Evolutionary conservation across 306 rosid species (phyloP).

Genomic region (Acacia acuminata): DNA sequence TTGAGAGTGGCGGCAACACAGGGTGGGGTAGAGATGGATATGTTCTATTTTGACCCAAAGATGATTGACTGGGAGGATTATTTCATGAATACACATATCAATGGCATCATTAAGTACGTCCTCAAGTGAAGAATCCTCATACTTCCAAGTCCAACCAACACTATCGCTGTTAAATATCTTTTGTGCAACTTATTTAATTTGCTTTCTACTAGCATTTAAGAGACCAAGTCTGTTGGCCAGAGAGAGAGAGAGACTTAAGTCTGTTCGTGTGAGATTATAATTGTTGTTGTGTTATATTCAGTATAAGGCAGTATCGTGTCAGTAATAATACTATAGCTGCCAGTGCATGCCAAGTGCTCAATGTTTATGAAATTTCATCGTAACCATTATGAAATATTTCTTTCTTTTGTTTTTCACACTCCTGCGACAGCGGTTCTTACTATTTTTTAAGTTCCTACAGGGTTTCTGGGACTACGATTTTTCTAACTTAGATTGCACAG

Average conservation of each 20-base stretch:
- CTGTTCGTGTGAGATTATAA: background rate
- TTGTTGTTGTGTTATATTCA: background rate
- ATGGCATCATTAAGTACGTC: constrained; percentile 63
- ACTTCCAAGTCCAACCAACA: background rate
- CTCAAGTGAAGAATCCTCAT: constrained; percentile 37
- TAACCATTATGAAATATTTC: background rate
- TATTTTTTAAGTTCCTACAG: background rate
- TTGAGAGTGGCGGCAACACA: constrained; percentile 44
- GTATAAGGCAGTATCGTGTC: background rate
- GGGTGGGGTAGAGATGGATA: constrained; percentile 47
- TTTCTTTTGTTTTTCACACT: background rate
- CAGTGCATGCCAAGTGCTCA: background rate
- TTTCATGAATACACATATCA: constrained; percentile 53
- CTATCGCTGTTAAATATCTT: background rate
- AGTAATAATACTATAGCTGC: background rate
- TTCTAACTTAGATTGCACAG: background rate
- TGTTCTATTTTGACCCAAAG: constrained; percentile 68
- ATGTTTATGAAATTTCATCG: background rate
- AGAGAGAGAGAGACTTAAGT: background rate
- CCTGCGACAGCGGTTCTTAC: background rate
- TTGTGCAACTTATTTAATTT: background rate
- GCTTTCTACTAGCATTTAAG: background rate
- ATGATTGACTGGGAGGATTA: constrained; percentile 76
- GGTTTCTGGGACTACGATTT: background rate
- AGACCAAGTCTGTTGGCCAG: background rate